Evolutionary conservation across 768 basidiomycete species (phyloP), one percentile per base, ranked within the genome.

Genomic region (Leccinum subgranulosum): DNA sequence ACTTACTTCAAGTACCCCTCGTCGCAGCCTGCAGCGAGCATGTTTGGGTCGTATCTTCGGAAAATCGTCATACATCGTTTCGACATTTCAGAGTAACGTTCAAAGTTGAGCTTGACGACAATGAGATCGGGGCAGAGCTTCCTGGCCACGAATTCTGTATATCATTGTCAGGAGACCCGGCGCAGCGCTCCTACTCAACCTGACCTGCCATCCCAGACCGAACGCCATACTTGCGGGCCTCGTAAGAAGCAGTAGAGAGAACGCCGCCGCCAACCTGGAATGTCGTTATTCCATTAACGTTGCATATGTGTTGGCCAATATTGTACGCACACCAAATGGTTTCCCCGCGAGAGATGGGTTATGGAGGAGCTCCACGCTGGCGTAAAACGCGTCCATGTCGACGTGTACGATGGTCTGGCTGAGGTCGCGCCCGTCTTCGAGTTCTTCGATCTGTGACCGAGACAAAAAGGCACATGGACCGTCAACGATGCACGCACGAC

Each of bases 331-430:
- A 27, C 80, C 89, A 67, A 92, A 92, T 1, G 90, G 80, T 64
- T 90, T 92, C 19, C 84, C 87, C 31, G 77, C 74, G 36, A 89
- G 82, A 62, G 74, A 74, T 15, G 85, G 86, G 61, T 88, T 74
- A 62, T 85, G 76, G 21, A 89, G 78, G 1, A 87, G 73, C 68
- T 94, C 92, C 1, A 92, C 90, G 50, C 80, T 90, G 11, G 90
- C 90, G 61, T 82, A 94, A 74, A 96, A 97, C 4, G 93, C 92
- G 70, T 98, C 96, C 85, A 95, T 94, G 67, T 99, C 97, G 29
- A 97, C 86, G 68, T 98, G 94, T 6, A 98, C 90, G 58, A 99
- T 91, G 19, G 75, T 81, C 70, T 95, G 91, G 3, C 82, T 81
- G 28, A 98, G 74, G 69, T 98, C 94, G 48, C 94, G 77, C 51